Evolutionary conservation across 257 asterid species (phyloP), one percentile per base, ranked within the genome.

Genomic region (Solanum virginianum): DNA sequence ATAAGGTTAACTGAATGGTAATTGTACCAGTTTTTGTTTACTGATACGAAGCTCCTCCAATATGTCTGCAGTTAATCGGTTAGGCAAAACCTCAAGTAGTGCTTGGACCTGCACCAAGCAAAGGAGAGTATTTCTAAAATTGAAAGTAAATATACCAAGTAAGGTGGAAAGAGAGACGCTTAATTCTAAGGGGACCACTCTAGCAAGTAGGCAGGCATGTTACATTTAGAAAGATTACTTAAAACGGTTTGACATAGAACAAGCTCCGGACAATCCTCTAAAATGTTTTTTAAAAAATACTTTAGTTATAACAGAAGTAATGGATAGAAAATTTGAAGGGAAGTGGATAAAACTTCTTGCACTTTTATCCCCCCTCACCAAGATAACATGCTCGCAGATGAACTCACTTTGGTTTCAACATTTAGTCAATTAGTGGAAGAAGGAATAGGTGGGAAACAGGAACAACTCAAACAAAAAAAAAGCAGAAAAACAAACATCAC

Each of bases 61-160:
- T 86, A 97, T 90, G 88, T 93, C 94, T 80, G 92, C 98, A 6
- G 98, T 97, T 91, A 97, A 89, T 83, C 98, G 92, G 87, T 95
- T 97, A 41, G 99, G 98, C 83, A 97, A 94, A 86, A 95, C 97
- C 94, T 94, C 99, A 63, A 97, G 94, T 87, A 97, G 93, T 89
- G 92, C 90, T 93, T 91, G 95, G 81, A 97, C 95, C 99, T 97
- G 92, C 87, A 93, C 82, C 80, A 87, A 80, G 86, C n/a, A 82
- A 87, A 70, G 83, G 75, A 49, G 66, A 14, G 18, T 26, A 79
- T 79, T 79, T 53, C 36, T 57, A 54, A 65, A 29, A n/a, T 65
- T 82, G 39, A 62, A 69, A 41, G 39, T 49, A 41, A 81, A 32
- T 26, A 70, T 39, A 20, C 43, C 71, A 54, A 54, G 66, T 69